Evolutionary conservation across 1,284 basidiomycete species (phyloP), one percentile per base, ranked within the genome.

Genomic region (Schizophyllum commune): DNA sequence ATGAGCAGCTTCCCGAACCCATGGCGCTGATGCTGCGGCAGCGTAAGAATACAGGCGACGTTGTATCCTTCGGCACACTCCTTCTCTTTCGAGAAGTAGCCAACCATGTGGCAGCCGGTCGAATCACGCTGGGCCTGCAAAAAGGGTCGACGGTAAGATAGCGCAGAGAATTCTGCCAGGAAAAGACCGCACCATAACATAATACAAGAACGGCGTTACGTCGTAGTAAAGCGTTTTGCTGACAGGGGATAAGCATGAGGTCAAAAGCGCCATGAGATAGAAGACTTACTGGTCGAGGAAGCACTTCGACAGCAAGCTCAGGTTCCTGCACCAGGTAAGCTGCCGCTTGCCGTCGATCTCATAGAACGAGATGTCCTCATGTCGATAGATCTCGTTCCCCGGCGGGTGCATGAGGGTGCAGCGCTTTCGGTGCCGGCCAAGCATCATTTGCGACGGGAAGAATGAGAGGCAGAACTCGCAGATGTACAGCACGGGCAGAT

Each of bases 171-270:
- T 52, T 52, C 11, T 55, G 52, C 11, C 56, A n/a, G n/a, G n/a
- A n/a, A n/a, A n/a, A 61, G 54, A 34, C 71, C 83, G 67, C 67
- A 88, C 93, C 95, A 99, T 96, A 73, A 96, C 90, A 81, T 99
- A 99, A 82, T 96, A 99, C 81, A 99, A 83, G 80, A 99, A 99
- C 4, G 97, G 97, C 63, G 98, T 98, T 68, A 99, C 97, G 76
- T 99, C 97, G 78, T 98, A 99, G 79, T 99, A 99, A 67, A 99
- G 81, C 32, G 97, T 99, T 81, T 99, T 99, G 78, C 90, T 92
- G 70, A 52, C 62, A 59, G 66, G 62, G n/a, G 58, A 68, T 72
- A 56, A 75, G 73, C 65, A 61, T 61, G 55, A 61, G 62, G 56
- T 39, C 67, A 67, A 61, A 58, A 47, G 66, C 67, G 62, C 65